Base-by-base conservation (phyloP, 1,284 basidiomycete genomes). In the Pyrrhoderma noxium region DNA sequence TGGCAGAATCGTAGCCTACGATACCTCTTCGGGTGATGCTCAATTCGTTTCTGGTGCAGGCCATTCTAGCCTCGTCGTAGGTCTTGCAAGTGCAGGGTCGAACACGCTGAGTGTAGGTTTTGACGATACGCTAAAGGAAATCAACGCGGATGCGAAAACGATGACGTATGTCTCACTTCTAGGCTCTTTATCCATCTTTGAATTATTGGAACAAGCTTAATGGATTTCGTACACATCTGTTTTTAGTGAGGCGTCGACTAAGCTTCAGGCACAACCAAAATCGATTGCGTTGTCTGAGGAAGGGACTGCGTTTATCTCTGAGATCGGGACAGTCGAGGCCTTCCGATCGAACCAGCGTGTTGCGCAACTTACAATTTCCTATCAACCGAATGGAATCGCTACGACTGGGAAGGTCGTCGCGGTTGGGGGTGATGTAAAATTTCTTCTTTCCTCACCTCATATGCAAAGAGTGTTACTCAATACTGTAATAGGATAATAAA, bases 91-190 rank as follows among this genome's bases (percentile, higher is more conserved):
- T 1, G 69, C 73, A 8, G 67, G 69, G 7, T 68, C 70, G 34
- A 76, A 72, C n/a, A 75, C 87, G 1, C 85, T 77, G 62, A 85
- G 85, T 9, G 70, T 81, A 8, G 89, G 86, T 3, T 92, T 81
- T 63, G 93, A 96, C 59, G 92, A 95, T 65, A 74, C 70, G 25
- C 68, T 93, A 2, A 74, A 80, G 49, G 85, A 88, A 61, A 76
- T 89, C 8, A 41, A 72, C 73, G n/a, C 64, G 47, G 59, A 65
- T 45, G 66, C 67, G 13, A 62, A 65, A 27, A 65, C 64, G 54
- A 90, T 85, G 65, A 69, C 74, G 84, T 89, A 57, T 56, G 82
- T 72, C 18, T n/a, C 8, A 31, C 21, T 5, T 31, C 11, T 5
- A 31, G n/a, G n/a, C 14, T 40, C 38, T 16, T 40, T 40, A 5